Percentiles rank a stretch among this genome's conserved stretches.
phyloP scores from a whole-genome alignment of 805 yeast species.

The Ogataea trehaloabstinens region DNA sequence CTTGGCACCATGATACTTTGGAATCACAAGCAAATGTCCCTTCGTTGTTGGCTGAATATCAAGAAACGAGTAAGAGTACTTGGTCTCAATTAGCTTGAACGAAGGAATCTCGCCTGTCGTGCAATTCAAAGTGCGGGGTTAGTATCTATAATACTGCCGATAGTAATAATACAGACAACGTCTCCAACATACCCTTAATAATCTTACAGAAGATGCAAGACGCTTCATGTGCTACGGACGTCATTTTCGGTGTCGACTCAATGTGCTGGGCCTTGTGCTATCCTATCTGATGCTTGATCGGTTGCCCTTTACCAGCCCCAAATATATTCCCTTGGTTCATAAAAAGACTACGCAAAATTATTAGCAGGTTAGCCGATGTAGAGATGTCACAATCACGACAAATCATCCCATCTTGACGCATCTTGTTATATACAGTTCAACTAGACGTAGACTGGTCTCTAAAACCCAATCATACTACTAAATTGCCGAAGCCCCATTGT shows the following conservation, averaged over 20 bases:
- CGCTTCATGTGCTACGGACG: conserved; percentile 42
- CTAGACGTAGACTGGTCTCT: no score
- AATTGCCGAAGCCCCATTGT: conserved; percentile 37
- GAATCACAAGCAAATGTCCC: conserved; percentile 88
- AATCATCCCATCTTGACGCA: no score
- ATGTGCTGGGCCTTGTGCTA: no score
- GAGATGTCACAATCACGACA: no score
- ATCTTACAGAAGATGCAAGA: conserved; percentile 91
- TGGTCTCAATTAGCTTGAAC: conserved; percentile 85
- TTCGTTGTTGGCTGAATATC: conserved; percentile 91
- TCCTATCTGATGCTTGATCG: no score
- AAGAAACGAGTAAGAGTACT: conserved; percentile 74
- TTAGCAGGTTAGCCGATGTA: no score
- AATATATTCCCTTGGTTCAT: no score
- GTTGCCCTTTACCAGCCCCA: no score
- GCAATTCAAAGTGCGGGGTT: neutral
- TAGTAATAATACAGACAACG: neutral
- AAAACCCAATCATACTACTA: conserved; percentile 41
- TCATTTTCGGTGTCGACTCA: conserved; percentile 16
- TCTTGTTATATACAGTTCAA: no score
- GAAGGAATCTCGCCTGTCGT: conserved; percentile 93
- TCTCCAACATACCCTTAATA: conserved; percentile 59
- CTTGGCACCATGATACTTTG: conserved; percentile 91
- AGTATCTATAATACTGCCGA: neutral
- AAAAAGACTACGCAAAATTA: no score